Base-by-base conservation (phyloP, 257 asterid species). In the Linaria vulgaris region DNA sequence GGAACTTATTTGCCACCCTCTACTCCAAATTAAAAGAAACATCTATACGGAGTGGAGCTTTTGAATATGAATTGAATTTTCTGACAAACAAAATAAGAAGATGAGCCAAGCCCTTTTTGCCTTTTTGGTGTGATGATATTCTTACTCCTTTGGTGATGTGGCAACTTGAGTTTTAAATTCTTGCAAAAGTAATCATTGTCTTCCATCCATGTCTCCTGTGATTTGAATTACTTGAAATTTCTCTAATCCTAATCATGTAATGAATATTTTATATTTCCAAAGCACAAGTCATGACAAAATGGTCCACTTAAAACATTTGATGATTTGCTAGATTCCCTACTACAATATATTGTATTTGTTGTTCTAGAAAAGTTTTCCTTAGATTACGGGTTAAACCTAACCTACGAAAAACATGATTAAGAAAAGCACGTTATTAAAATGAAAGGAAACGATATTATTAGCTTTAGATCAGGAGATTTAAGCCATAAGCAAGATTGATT, bases 341-440 rank as follows among this genome's bases (percentile, higher is more conserved):
- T 30, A 56, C 61, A 20, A 12, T n/a, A n/a, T n/a, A n/a, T 56
- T 30, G 5, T 31, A 27, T 15, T 34, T 27, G 3, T 2, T 2
- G 3, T 2, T 2, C 3, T 2, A 27, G 34, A 34, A 34, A 34
- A 34, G 10, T 4, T 11, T 69, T 59, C 58, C 53, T 37, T 64
- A 17, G 55, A 66, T 59, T 72, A 61, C 45, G 49, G 62, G 56
- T 41, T 27, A 64, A 71, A 7, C 72, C 48, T 55, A 66, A 44
- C 44, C 15, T 9, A 56, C 13, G 46, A 49, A 22, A 64, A 71
- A n/a, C 7, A 23, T 38, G 46, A 16, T 3, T n/a, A 56, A 47
- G 59, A 52, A 39, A 6, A 0, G 17, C 15, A 4, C 45, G 12
- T 43, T 12, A 38, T 22, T 39, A 2, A 63, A 50, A 34, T 43